A percentile compares a stretch with the other conserved stretches of the same genome.
Conservation (phyloP, 306 rosid genomes). For the Malus domestica region ASM211411v1 NC_041804.1:23725501-23726000, state of each 20-base stretch:
- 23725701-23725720: neutral
- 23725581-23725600: slow-evolving; percentile 14
- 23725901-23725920: slow-evolving; percentile 1
- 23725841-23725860: neutral
- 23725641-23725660: neutral
- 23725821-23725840: neutral
- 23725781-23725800: neutral
- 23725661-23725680: neutral
- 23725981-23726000: neutral
- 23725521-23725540: slow-evolving; percentile 32
- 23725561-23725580: slow-evolving; percentile 26
- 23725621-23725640: neutral
- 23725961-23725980: neutral
- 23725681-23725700: neutral
- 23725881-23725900: neutral
- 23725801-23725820: neutral
- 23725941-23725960: neutral
- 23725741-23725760: neutral
- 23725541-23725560: slow-evolving; percentile 34
- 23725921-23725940: neutral
- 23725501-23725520: slow-evolving; percentile 31
- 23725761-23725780: slow-evolving; percentile 4
- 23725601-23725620: slow-evolving; percentile 1
- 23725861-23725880: slow-evolving; percentile 11
- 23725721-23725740: neutral